A percentile compares a stretch with the other conserved stretches of the same genome.
Evolutionary conservation across 2,329 filamentous ascomycete genomes (phyloP).

Genomic region (Colletotrichum sp.): DNA sequence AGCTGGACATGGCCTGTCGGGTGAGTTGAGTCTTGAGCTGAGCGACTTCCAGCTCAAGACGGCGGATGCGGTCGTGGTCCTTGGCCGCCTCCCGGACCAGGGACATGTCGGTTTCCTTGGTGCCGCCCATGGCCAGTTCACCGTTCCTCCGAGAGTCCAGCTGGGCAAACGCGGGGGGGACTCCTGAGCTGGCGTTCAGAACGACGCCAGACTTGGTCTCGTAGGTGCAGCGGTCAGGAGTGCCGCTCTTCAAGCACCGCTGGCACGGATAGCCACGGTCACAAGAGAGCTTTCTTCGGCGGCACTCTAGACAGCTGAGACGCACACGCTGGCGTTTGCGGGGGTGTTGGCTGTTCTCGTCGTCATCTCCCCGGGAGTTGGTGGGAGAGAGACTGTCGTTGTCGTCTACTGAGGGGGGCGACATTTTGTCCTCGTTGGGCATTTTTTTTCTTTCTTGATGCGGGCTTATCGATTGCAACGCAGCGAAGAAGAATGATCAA

Average conservation of each 20-base stretch:
- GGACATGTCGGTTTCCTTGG: slow-evolving; percentile 38
- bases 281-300: slow-evolving; percentile 65
- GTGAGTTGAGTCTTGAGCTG: slow-evolving; percentile 59
- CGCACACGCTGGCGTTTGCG: slow-evolving; percentile 65
- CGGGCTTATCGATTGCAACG: not conserved
- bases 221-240: slow-evolving; percentile 64
- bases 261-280: slow-evolving; percentile 67
- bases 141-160: slow-evolving; percentile 40
- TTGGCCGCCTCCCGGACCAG: slow-evolving; percentile 44
- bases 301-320: slow-evolving; percentile 65
- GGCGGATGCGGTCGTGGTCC: slow-evolving; percentile 63
- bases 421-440: slow-evolving; percentile 9
- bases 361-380: slow-evolving; percentile 24
- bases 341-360: slow-evolving; percentile 38
- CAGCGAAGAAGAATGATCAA: slow-evolving; percentile 2
- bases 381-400: slow-evolving; percentile 15
- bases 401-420: slow-evolving; percentile 30
- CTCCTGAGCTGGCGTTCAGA: slow-evolving; percentile 51
- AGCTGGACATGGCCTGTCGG: slow-evolving; percentile 45
- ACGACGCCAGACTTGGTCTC: slow-evolving; percentile 60
- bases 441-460: not conserved
- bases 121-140: slow-evolving; percentile 34
- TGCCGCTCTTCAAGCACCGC: slow-evolving; percentile 67
- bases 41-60: slow-evolving; percentile 63
- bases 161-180: slow-evolving; percentile 47